phyloP scores from a whole-genome alignment of 1,139 yeast species.

The Yamadazyma jaroonii region DNA sequence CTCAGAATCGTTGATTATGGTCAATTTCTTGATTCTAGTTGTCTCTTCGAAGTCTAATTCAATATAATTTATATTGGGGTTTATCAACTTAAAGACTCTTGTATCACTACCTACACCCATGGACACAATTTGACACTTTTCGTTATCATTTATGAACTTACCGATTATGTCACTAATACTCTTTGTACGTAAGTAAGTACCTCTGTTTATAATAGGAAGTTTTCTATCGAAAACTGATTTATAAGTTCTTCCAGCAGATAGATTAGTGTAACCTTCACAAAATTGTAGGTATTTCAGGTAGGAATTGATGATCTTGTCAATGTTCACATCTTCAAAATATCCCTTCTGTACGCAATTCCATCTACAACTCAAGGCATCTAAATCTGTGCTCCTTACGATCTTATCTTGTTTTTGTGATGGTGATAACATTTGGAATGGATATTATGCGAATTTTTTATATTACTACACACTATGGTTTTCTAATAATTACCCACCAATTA shows the following conservation, averaged over 20 bases:
- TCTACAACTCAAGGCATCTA: constrained; percentile 81
- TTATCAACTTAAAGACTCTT: constrained; percentile 51
- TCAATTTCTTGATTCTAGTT: constrained; percentile 55
- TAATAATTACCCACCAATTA: constrained; percentile 76
- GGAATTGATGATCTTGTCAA: constrained; percentile 43
- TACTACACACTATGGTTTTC: constrained; percentile 13
- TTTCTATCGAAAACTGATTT: constrained; percentile 47
- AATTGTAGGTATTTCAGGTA: constrained; percentile 34
- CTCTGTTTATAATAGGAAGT: constrained; percentile 77
- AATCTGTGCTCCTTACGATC: constrained; percentile 69
- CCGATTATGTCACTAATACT: constrained; percentile 58
- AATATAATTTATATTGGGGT: constrained; percentile 41
- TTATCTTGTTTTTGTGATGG: constrained; percentile 43
- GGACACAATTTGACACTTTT: constrained; percentile 62
- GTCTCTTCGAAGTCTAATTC: constrained; percentile 79
- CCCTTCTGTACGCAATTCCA: constrained; percentile 52
- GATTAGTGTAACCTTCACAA: constrained; percentile 38
- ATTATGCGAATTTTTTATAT: background rate
- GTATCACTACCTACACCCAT: constrained; percentile 98
- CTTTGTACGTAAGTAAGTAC: constrained; percentile 74
- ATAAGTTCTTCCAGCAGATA: constrained; percentile 42
- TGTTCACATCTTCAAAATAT: constrained; percentile 55
- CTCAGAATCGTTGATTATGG: constrained; percentile 35
- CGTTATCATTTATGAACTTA: constrained; percentile 40
- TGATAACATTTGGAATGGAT: constrained; percentile 25